Percentiles rank a stretch among this genome's conserved stretches.
Conservation (phyloP, 2,329 filamentous ascomycete species). For the Pseudopyrenochaeta lycopersici region DNA sequence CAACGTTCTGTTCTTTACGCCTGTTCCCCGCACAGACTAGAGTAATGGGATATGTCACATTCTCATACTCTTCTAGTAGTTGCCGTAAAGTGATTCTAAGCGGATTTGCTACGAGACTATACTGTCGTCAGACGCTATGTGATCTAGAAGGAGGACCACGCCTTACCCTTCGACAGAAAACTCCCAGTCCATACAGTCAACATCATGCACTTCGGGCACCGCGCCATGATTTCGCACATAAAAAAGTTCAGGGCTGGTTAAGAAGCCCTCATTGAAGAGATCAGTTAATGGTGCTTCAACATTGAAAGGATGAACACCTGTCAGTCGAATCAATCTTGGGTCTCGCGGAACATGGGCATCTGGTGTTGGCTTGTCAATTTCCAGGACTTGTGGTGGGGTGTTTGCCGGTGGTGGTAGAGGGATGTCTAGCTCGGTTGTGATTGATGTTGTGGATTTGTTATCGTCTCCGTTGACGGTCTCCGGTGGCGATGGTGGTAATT, state of each 20-base stretch:
- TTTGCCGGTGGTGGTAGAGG: constrained; percentile 74
- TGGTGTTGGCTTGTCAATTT: constrained; percentile 83
- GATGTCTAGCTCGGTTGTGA: constrained; percentile 52
- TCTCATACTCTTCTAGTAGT: constrained; percentile 77
- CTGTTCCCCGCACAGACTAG: constrained; percentile 92
- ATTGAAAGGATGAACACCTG: constrained; percentile 91
- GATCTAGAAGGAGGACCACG: not conserved
- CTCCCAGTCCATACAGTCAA: constrained; percentile 79
- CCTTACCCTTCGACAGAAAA: constrained; percentile 80
- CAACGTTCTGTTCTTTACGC: constrained; percentile 90
- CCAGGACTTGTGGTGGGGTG: constrained; percentile 68
- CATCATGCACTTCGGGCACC: constrained; percentile 78
- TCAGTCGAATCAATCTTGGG: constrained; percentile 82
- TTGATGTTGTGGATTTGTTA: constrained; percentile 24
- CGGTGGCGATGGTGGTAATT: constrained; percentile 46
- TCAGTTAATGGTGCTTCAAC: constrained; percentile 83
- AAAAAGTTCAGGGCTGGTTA: constrained; percentile 87
- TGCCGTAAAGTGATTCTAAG: constrained; percentile 76
- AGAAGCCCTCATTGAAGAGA: constrained; percentile 81
- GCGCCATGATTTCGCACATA: constrained; percentile 91
- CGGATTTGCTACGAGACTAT: constrained; percentile 77
- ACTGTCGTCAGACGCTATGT: constrained; percentile 4
- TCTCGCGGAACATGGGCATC: constrained; percentile 84
- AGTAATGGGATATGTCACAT: constrained; percentile 86
- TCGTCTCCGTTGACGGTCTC: constrained; percentile 48